Evolutionary conservation across 176 grass and related monocot genomes (phyloP).

Genomic region (Triticum dicoccoides): DNA sequence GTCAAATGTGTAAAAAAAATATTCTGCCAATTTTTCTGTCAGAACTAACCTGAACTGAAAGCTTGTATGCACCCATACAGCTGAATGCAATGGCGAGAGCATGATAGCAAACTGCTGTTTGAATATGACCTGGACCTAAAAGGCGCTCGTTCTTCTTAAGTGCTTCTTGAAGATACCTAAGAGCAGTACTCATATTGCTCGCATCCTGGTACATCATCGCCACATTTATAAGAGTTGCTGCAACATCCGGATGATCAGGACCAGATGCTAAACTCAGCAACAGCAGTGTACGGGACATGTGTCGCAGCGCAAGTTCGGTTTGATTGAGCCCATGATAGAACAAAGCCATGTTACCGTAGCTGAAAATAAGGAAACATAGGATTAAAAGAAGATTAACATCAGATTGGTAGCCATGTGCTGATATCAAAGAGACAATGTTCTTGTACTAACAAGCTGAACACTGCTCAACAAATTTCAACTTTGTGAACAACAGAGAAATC

Average conservation of each 20-base stretch:
- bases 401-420: not conserved
- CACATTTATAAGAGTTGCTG: conserved; percentile 89
- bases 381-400: not conserved
- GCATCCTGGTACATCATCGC: conserved; percentile 99
- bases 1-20: not conserved
- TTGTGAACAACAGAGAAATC: not conserved
- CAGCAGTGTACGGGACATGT: conserved; percentile 84
- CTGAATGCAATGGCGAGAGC: conserved; percentile 93
- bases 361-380: conserved; percentile 43
- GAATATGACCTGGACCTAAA: conserved; percentile 88
- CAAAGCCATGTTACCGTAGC: conserved; percentile 98
- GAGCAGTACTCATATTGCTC: conserved; percentile 79
- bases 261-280: conserved; percentile 86
- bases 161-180: conserved; percentile 93
- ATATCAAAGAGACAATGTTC: not conserved
- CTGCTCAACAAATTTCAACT: not conserved
- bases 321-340: conserved; percentile 98
- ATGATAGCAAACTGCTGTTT: conserved; percentile 97
- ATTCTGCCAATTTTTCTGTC: not conserved
- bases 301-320: conserved; percentile 78
- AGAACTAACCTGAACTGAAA: conserved; percentile 82
- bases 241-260: conserved; percentile 87
- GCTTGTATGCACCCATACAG: conserved; percentile 89
- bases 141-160: conserved; percentile 85
- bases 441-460: not conserved